phyloP scores from a whole-genome alignment of 345 rosid genomes.

The Pelargonium nanum region DNA sequence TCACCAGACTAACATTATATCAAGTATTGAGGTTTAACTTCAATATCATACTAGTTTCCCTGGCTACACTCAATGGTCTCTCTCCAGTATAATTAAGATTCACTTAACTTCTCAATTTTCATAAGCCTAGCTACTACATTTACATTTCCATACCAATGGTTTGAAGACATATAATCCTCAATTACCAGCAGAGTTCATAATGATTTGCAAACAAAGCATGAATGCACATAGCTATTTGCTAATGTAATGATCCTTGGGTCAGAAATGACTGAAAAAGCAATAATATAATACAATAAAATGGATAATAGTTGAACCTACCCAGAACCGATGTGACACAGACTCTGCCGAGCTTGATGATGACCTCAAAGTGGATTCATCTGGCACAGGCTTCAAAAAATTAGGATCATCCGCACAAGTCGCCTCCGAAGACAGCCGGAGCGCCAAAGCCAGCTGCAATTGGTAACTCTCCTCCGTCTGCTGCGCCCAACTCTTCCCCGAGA shows the following conservation, averaged over 20 bases:
- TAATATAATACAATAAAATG: not conserved
- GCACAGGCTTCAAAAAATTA: slow-evolving; percentile 78
- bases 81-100: not conserved
- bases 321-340: slow-evolving; percentile 78
- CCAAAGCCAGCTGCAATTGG: slow-evolving; percentile 94
- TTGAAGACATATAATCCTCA: too few relatives aligned
- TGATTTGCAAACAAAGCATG: not conserved
- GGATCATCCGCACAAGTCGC: slow-evolving; percentile 96
- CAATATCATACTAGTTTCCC: not conserved
- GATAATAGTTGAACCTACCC: slow-evolving; percentile 42
- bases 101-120: not conserved
- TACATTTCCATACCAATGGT: too few relatives aligned
- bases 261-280: not conserved
- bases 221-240: not conserved
- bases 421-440: slow-evolving; percentile 81
- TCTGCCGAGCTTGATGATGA: slow-evolving; percentile 48
- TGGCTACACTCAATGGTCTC: not conserved
- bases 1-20: too few relatives aligned
- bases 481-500: slow-evolving; percentile 93
- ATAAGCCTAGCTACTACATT: not conserved
- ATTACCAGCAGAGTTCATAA: too few relatives aligned
- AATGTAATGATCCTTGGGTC: too few relatives aligned
- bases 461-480: slow-evolving; percentile 99
- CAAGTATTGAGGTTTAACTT: not conserved
- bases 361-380: slow-evolving; percentile 57